phyloP scores from a whole-genome alignment of 768 basidiomycete species.

The Omphalotus guepiniiformis region DNA sequence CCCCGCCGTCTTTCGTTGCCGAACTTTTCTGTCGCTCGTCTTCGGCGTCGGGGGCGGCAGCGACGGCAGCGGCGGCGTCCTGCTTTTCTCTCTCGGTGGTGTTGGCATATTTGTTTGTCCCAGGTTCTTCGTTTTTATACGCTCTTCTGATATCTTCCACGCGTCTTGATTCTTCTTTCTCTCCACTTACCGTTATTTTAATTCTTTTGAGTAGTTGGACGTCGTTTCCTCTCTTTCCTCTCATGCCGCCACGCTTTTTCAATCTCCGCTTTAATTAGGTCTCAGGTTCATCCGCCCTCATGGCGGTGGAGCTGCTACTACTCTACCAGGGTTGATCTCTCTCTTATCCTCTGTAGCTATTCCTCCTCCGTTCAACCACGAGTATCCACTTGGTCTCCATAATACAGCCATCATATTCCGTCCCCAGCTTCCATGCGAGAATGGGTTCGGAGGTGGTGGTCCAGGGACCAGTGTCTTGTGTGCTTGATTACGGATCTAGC shows the following conservation, averaged over 20 bases:
- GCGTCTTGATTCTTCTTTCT: no score
- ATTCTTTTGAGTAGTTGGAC: no score
- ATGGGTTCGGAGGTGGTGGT: conserved; percentile 76
- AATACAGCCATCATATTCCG: conserved; percentile 72
- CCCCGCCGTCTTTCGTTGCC: conserved; percentile 48
- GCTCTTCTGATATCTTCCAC: conserved; percentile 12
- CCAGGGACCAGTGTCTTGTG: conserved; percentile 66
- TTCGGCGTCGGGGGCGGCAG: conserved; percentile 44
- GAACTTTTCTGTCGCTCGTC: conserved; percentile 42
- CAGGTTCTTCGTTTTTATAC: conserved; percentile 20
- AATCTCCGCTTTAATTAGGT: no score
- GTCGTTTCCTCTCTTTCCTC: neutral
- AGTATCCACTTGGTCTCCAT: conserved; percentile 75
- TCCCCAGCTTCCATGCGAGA: conserved; percentile 74
- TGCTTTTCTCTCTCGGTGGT: conserved; percentile 41
- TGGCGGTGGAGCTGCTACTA: neutral
- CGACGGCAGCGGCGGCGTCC: conserved; percentile 26
- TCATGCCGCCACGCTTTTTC: no score
- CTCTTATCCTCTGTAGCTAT: conserved; percentile 69
- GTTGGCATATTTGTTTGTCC: conserved; percentile 40
- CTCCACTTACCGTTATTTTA: no score
- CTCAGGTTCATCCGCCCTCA: no score
- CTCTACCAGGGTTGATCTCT: conserved; percentile 54
- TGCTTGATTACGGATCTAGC: conserved; percentile 81
- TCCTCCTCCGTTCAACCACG: conserved; percentile 68